phyloP scores from a whole-genome alignment of 1,284 basidiomycete genomes.

The Irpex rosettiformis region DNA sequence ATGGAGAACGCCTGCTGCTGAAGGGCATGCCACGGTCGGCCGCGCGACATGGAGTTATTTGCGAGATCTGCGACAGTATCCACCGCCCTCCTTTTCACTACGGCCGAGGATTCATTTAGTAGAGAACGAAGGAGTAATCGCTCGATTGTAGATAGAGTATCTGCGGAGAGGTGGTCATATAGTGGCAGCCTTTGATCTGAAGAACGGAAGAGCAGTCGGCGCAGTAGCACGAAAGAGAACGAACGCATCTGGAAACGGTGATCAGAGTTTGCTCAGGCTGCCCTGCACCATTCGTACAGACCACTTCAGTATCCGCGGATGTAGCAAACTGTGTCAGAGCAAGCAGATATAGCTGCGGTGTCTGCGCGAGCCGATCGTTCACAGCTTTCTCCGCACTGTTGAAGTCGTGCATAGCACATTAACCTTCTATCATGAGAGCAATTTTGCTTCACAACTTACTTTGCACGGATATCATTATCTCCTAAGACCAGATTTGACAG shows the following conservation, averaged over 20 bases:
- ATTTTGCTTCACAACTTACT: too few species aligned
- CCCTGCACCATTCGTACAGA: conserved; percentile 32
- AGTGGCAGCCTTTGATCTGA: conserved; percentile 40
- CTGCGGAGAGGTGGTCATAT: conserved; percentile 69
- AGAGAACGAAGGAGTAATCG: conserved; percentile 67
- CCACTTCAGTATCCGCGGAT: conserved; percentile 69
- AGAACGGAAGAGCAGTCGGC: conserved; percentile 68
- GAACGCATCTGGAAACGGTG: conserved; percentile 61
- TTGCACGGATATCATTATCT: conserved; percentile 74
- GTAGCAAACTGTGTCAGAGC: conserved; percentile 74
- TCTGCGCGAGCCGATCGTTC: conserved; percentile 70
- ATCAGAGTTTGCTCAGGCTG: background rate
- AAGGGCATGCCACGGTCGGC: conserved; percentile 74
- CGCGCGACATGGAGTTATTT: conserved; percentile 66
- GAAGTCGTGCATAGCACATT: background rate
- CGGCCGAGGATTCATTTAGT: conserved; percentile 49
- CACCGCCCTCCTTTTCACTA: conserved; percentile 65
- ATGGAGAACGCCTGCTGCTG: conserved; percentile 68
- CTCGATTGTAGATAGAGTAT: conserved; percentile 64
- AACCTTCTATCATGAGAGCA: too few species aligned
- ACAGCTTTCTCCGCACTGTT: conserved; percentile 73
- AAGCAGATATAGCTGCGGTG: conserved; percentile 72
- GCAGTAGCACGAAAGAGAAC: conserved; percentile 74
- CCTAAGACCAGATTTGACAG: conserved; percentile 78
- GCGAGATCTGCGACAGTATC: conserved; percentile 74